phyloP scores from a whole-genome alignment of 116 monocot genomes.

The Iris pallida region DNA sequence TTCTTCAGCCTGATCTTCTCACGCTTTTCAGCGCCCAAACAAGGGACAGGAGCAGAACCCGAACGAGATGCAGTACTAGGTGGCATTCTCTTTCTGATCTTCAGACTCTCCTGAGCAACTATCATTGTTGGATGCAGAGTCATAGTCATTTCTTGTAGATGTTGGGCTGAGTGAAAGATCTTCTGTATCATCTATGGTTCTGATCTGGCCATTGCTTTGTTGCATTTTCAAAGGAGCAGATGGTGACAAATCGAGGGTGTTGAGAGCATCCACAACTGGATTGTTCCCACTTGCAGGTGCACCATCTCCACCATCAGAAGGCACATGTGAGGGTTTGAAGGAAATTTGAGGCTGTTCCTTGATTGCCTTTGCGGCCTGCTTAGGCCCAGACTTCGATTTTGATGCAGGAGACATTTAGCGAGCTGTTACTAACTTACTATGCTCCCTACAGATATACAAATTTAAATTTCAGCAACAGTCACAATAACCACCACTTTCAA shows the following conservation, averaged over 20 bases:
- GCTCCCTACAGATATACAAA: too few relatives aligned
- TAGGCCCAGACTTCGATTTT: slow-evolving; percentile 47
- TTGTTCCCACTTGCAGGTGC: slow-evolving; percentile 32
- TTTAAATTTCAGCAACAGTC: too few relatives aligned
- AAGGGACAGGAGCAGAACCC: slow-evolving; percentile 36
- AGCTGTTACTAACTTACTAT: neutral
- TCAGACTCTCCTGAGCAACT: slow-evolving; percentile 56
- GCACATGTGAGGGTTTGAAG: slow-evolving; percentile 28
- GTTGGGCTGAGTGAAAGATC: slow-evolving; percentile 41
- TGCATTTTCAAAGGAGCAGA: slow-evolving; percentile 2
- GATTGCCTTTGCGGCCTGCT: slow-evolving; percentile 21
- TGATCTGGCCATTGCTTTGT: slow-evolving; percentile 21
- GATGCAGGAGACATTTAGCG: slow-evolving; percentile 42
- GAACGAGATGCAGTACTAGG: slow-evolving; percentile 7
- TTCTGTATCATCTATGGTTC: slow-evolving; percentile 33
- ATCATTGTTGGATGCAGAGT: slow-evolving; percentile 46
- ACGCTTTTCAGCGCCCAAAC: slow-evolving; percentile 64
- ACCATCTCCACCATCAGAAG: slow-evolving; percentile 15
- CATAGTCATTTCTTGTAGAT: slow-evolving; percentile 38
- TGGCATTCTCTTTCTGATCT: slow-evolving; percentile 28
- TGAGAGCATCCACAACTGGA: slow-evolving; percentile 43
- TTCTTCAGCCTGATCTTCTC: slow-evolving; percentile 87
- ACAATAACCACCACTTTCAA: too few relatives aligned
- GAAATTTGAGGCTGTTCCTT: slow-evolving; percentile 42
- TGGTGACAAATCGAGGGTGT: slow-evolving; percentile 25